Base-by-base conservation (phyloP, 495 filamentous ascomycete genomes). In the Aspergillus incahuasiensis region DNA sequence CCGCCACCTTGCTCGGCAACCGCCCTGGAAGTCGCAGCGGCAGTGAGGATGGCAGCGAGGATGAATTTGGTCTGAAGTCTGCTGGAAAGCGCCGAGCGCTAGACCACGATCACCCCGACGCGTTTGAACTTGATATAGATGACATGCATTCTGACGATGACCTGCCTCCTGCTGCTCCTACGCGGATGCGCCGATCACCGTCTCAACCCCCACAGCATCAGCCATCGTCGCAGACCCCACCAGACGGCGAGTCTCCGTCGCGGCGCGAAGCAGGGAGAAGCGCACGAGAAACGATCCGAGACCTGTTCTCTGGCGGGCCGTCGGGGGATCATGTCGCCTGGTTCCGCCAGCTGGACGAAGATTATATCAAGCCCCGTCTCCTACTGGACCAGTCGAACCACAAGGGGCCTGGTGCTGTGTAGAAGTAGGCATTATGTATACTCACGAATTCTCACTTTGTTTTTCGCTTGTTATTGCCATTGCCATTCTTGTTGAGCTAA, bases 261-360 rank as follows among this genome's bases (percentile, higher is more conserved):
- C 59, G 58, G 16, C 70, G 71, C 28, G 63, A 68, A 24, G 48
- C 66, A 3, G 67, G 65, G 15, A 66, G 73, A 16, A 79, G 65
- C 28, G 82, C 85, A 3, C 78, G 83, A 8, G 81, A 87, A 21
- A 88, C 90, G 2, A 79, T 94, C 11, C 82, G 84, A 28, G 85
- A 88, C 48, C 77, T 89, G 1, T 83, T 92, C 55, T 84, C 83
- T 15, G 86, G 75, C 11, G 72, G 89, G 40, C 84, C 87, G 12
- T 77, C 84, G 0, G 92, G 96, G 38, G 95, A 98, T 67, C 92
- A 96, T 47, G 88, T 88, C 18, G 89, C 86, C 13, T 86, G 94
- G 82, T 96, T 98, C 69, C 85, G 85, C 54, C 92, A 96, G 70
- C 72, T 98, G 50, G 94, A 98, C 69, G 94, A 98, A 68, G 90